phyloP scores from a whole-genome alignment of 1,139 yeast species.

The Hyphopichia pseudoburtonii region DNA sequence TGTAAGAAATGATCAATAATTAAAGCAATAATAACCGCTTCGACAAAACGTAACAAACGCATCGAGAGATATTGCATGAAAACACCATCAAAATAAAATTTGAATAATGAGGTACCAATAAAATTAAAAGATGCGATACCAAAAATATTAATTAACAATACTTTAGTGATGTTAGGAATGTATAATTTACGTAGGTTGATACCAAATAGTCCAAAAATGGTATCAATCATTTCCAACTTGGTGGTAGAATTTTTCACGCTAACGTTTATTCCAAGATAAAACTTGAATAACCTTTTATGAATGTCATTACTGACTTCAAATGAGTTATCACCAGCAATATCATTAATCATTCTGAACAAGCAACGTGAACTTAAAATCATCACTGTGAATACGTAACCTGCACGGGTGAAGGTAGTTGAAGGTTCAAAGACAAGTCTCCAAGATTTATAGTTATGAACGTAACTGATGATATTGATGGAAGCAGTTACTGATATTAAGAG shows the following conservation, averaged over 20 bases:
- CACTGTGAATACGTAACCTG: constrained; percentile 24
- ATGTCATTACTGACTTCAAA: constrained; percentile 15
- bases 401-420: constrained; percentile 25
- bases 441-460: constrained; percentile 16
- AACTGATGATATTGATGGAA: constrained; percentile 37
- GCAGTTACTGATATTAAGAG: constrained; percentile 51
- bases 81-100: constrained; percentile 17
- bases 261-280: constrained; percentile 19
- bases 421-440: constrained; percentile 36
- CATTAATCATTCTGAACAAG: constrained; percentile 27
- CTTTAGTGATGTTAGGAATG: constrained; percentile 21
- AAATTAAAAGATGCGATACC: constrained; percentile 9
- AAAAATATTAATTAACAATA: constrained; percentile 15
- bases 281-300: constrained; percentile 27
- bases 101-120: constrained; percentile 14
- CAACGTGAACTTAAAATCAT: constrained; percentile 32
- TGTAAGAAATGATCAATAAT: constrained; percentile 60
- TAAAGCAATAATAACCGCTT: constrained; percentile 34
- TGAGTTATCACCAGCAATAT: constrained; percentile 16
- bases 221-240: constrained; percentile 4
- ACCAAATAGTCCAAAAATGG: constrained; percentile 1
- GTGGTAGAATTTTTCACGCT: constrained; percentile 7
- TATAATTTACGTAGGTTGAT: constrained; percentile 6
- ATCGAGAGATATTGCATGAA: constrained; percentile 17
- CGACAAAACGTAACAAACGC: constrained; percentile 17